Percentiles rank a stretch among this genome's conserved stretches.
These are phyloP conservation scores for Polygonum maritimum DNA, from an alignment of 148 eudicot species.

Conservation along the genomic window DNA sequence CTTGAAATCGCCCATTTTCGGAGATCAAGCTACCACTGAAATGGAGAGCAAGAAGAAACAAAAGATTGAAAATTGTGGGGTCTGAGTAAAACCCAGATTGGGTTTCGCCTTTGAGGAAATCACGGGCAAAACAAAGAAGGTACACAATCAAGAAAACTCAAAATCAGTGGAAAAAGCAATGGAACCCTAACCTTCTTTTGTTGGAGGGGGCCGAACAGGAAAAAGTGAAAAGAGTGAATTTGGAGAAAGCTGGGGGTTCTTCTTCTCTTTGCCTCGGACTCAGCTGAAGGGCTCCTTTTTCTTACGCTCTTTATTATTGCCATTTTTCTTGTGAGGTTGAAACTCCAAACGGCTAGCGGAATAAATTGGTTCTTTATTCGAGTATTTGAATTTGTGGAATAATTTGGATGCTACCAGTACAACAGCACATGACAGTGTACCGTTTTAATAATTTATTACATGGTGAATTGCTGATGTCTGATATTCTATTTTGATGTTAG, in stretches of 20 bases:
- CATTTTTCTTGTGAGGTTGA: not conserved
- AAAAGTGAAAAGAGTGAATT: not conserved
- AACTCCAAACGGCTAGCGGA: slow-evolving; percentile 13
- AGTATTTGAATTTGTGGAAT: not conserved
- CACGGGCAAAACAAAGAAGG: not conserved
- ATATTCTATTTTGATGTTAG: not conserved
- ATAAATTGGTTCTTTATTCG: not conserved
- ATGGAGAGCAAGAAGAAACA: not conserved
- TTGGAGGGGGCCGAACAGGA: not conserved
- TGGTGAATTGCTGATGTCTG: not conserved
- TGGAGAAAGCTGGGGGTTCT: not conserved
- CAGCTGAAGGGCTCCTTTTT: not conserved
- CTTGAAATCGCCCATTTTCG: slow-evolving; percentile 4
- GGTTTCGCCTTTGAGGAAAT: not conserved
- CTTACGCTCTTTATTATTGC: not conserved
- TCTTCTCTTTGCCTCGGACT: not conserved
- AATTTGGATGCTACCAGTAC: slow-evolving; percentile 1
- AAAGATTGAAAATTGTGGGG: too few species aligned
- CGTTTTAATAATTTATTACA: not conserved
- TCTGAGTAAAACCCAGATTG: not conserved
- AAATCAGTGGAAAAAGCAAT: not conserved
- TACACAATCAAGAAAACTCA: not conserved
- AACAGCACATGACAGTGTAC: not conserved
- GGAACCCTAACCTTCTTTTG: slow-evolving; percentile 1
- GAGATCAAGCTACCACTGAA: not conserved